Percentiles rank a stretch among this genome's conserved stretches.
Evolutionary conservation across 495 filamentous ascomycete species (phyloP).

Genomic region (Penicillium samsonianum): DNA sequence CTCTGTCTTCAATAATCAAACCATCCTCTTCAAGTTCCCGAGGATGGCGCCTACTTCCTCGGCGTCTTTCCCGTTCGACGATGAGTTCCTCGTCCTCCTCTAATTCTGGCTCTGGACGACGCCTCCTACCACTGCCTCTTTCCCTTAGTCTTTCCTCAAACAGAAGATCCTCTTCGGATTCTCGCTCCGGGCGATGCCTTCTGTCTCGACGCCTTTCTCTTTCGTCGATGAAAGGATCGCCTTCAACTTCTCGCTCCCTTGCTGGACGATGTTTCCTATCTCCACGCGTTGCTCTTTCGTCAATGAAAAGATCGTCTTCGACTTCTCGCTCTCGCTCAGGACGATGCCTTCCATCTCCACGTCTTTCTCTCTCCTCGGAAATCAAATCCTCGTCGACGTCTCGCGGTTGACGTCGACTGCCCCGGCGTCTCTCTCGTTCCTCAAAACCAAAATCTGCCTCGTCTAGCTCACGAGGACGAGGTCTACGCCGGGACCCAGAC

Average conservation of each 20-base stretch:
- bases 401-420: constrained; percentile 19
- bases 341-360: constrained; percentile 6
- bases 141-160: constrained; percentile 17
- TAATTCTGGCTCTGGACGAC: constrained; percentile 6
- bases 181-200: constrained; percentile 16
- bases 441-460: constrained; percentile 27
- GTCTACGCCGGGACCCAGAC: constrained; percentile 8
- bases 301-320: neutral
- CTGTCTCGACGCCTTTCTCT: constrained; percentile 15
- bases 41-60: constrained; percentile 16
- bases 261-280: constrained; percentile 15
- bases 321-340: neutral
- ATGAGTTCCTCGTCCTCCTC: neutral
- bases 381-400: constrained; percentile 26
- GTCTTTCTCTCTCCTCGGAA: constrained; percentile 18
- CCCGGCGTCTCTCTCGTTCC: constrained; percentile 17
- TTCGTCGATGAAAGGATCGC: too few species aligned
- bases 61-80: neutral
- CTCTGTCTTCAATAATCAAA: constrained; percentile 16
- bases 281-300: constrained; percentile 10
- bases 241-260: too few species aligned
- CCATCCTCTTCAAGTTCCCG: constrained; percentile 35
- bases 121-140: constrained; percentile 11
- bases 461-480: constrained; percentile 19
- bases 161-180: constrained; percentile 29